phyloP scores from a whole-genome alignment of 345 rosid genomes.

The Sonneratia alba region DNA sequence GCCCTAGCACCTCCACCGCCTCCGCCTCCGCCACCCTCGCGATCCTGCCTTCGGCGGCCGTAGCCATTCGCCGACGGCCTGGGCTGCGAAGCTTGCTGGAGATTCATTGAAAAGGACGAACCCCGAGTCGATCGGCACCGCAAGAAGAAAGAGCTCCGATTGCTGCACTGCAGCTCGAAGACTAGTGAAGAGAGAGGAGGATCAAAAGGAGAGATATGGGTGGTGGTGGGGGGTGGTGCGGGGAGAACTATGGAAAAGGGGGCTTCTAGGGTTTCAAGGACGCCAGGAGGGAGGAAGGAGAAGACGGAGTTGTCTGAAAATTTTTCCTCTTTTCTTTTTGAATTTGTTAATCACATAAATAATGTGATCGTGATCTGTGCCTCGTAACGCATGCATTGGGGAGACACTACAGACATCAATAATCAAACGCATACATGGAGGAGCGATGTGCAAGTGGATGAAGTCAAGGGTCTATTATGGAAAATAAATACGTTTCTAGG shows the following conservation, averaged over 20 bases:
- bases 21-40: not conserved
- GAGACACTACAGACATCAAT: not conserved
- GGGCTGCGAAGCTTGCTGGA: slow-evolving; percentile 5
- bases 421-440: not conserved
- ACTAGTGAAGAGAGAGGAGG: not conserved
- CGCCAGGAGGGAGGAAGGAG: not conserved
- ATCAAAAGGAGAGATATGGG: not conserved
- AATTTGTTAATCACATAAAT: not conserved
- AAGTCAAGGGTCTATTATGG: no score
- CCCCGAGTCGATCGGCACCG: not conserved
- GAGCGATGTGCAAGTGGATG: no score
- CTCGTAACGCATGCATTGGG: not conserved
- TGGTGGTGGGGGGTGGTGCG: not conserved
- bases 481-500: no score
- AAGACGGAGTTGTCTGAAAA: not conserved
- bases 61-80: slow-evolving; percentile 1
- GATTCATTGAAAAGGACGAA: slow-evolving; percentile 3
- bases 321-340: not conserved
- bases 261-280: not conserved
- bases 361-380: not conserved
- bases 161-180: not conserved
- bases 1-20: slow-evolving; percentile 7
- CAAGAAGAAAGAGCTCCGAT: not conserved
- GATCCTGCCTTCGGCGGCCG: slow-evolving; percentile 7
- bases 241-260: not conserved